A percentile compares a stretch with the other conserved stretches of the same genome.
Evolutionary conservation across 225 moss, liverwort and hornwort genomes (phyloP).

Genomic region (Marchantia polymorpha): DNA sequence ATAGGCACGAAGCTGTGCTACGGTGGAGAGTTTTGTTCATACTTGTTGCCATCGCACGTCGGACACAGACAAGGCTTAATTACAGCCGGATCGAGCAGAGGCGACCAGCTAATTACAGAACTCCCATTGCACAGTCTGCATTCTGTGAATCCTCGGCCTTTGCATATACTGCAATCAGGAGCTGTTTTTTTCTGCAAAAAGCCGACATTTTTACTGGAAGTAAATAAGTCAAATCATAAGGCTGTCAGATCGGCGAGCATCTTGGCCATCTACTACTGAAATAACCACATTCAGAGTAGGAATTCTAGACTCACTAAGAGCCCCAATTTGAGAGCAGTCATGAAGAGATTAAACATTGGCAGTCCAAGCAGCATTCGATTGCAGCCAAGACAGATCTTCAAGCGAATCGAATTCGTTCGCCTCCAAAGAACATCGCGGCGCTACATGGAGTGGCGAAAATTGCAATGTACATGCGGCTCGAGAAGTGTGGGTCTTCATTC

Average conservation of each 20-base stretch:
- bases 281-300: too few relatives aligned
- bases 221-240: too few relatives aligned
- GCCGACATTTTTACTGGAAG: too few relatives aligned
- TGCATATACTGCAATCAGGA: slow-evolving; percentile 67
- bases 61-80: slow-evolving; percentile 82
- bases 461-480: too few relatives aligned
- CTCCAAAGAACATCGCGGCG: too few relatives aligned
- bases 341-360: not conserved
- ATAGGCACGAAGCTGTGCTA: not conserved
- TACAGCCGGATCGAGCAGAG: slow-evolving; percentile 78
- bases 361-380: too few relatives aligned
- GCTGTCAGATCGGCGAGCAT: too few relatives aligned
- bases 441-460: too few relatives aligned
- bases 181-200: slow-evolving; percentile 69
- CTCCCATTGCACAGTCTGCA: slow-evolving; percentile 81
- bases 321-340: not conserved
- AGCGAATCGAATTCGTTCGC: too few relatives aligned
- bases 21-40: slow-evolving; percentile 6
- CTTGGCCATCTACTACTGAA: too few relatives aligned
- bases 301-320: not conserved
- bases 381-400: too few relatives aligned
- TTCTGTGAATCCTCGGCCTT: slow-evolving; percentile 67
- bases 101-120: slow-evolving; percentile 86
- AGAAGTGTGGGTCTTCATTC: too few relatives aligned
- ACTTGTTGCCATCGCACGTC: slow-evolving; percentile 95